Base-by-base conservation (phyloP, 2,329 filamentous ascomycete species). In the Fusarium illudens region DNA sequence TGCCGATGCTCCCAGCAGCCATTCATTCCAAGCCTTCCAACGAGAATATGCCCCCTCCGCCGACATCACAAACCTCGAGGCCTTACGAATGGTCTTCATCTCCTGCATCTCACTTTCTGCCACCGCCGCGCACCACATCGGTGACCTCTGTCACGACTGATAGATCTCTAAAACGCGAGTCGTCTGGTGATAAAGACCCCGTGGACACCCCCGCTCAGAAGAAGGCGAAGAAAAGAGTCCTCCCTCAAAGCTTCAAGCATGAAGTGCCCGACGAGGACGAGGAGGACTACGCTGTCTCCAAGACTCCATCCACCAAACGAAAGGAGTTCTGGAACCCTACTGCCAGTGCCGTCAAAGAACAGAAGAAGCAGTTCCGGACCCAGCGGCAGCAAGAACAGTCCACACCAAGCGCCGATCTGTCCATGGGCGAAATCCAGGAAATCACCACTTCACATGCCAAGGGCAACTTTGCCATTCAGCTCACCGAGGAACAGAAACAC, bases 401-500 rank as follows among this genome's bases (percentile, higher is more conserved):
- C 4, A 76, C 77, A 7, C 79, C 81, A 19, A 80, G 81, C 33
- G 75, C 81, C 57, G 33, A 61, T 9, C 19, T 53, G 1, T 46
- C 64, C 1, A 52, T 29, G 37, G 66, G 67, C 15, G 85, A 84
- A 3, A 78, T 83, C 6, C 79, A 82, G 36, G 81, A 84, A 34
- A 79, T 62, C 20, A 74, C 8, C 72, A 77, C 20, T 72, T 82
- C 54, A 61, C 72, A 12, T 42, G 39, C 59, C 11, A 74, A 74
- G 30, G 54, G 48, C 58, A 80, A 87, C 8, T 74, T 75, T 25
- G 80, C 85, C 10, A 86, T 96, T 10, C 90, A 90, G 58, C 83
- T 99, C 33, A 97, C 93, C 76, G 87, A 91, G 12, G 96, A 99
- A 76, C 96, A 99, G 79, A 86, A 88, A 62, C 89, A 92, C 61